These are phyloP conservation scores for Debaryomycetaceae sp. DNA, from an alignment of 1,139 yeast genomes.

Conservation along the genomic window DNA sequence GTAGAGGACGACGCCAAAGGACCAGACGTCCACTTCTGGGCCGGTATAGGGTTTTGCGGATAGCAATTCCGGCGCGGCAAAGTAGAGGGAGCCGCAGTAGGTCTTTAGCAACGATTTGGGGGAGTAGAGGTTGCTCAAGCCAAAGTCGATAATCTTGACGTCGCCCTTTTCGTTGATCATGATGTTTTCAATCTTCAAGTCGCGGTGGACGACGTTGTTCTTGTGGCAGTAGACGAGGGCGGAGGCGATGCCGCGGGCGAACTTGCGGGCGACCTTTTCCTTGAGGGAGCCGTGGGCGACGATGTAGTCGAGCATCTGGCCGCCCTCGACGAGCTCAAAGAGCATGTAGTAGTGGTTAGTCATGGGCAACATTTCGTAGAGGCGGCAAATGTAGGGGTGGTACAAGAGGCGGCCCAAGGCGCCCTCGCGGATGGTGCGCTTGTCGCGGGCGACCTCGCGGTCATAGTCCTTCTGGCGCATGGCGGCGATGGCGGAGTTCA, in stretches of 20 bases:
- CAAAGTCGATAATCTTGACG: constrained; percentile 91
- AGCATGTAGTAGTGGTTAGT: constrained; percentile 95
- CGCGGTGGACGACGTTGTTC: constrained; percentile 93
- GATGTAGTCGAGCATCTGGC: constrained; percentile 94
- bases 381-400: constrained; percentile 87
- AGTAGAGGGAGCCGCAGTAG: constrained; percentile 93
- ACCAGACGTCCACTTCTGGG: constrained; percentile 98
- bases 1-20: constrained; percentile 90
- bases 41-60: constrained; percentile 90
- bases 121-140: constrained; percentile 79
- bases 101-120: constrained; percentile 70
- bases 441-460: constrained; percentile 83
- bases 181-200: constrained; percentile 90
- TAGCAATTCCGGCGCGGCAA: constrained; percentile 95
- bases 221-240: constrained; percentile 90
- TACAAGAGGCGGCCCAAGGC: constrained; percentile 82
- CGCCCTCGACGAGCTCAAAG: constrained; percentile 94
- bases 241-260: constrained; percentile 92
- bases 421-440: constrained; percentile 88
- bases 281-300: constrained; percentile 93
- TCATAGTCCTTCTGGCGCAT: constrained; percentile 67
- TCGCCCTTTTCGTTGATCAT: constrained; percentile 92
- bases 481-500: constrained; percentile 43
- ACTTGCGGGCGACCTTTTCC: constrained; percentile 89
- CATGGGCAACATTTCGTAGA: constrained; percentile 93